Percentiles rank a stretch among this genome's conserved stretches.
Evolutionary conservation across 352 stramenopile genomes (phyloP).

Genomic region (Globisporangium parvum): DNA sequence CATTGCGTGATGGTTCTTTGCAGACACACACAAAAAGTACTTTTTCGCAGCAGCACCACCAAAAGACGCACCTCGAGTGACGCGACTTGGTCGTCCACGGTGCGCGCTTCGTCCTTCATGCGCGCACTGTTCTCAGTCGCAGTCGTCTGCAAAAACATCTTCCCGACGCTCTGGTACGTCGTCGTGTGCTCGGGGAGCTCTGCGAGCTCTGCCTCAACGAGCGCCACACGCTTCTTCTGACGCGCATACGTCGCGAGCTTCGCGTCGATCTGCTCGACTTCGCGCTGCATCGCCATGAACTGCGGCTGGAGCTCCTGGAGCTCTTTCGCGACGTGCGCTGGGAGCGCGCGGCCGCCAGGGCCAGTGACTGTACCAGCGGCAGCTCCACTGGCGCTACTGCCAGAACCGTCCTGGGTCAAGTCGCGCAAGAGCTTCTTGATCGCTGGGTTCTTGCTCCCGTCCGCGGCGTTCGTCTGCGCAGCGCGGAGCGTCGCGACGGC

Average conservation of each 20-base stretch:
- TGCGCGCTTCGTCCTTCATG: constrained; percentile 53
- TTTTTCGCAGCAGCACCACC: too few relatives aligned
- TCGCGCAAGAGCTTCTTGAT: constrained; percentile 78
- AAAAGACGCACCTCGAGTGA: constrained; percentile 59
- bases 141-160: constrained; percentile 76
- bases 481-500: constrained; percentile 62
- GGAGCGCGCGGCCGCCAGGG: constrained; percentile 34
- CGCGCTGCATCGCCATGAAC: constrained; percentile 68
- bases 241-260: constrained; percentile 52
- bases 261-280: constrained; percentile 72
- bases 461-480: constrained; percentile 22
- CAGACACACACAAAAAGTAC: not conserved
- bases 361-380: constrained; percentile 2
- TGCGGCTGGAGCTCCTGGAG: constrained; percentile 78
- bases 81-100: constrained; percentile 59
- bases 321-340: constrained; percentile 62
- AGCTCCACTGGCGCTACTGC: constrained; percentile 3
- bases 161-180: constrained; percentile 76
- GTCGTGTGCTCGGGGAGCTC: constrained; percentile 53
- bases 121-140: constrained; percentile 41
- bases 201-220: constrained; percentile 65
- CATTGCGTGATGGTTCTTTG: too few relatives aligned
- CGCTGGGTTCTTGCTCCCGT: constrained; percentile 50
- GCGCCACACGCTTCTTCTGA: constrained; percentile 72
- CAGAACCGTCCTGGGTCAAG: constrained; percentile 42